These are phyloP conservation scores for Annulohypoxylon stygium DNA, from an alignment of 495 filamentous ascomycete genomes.

Conservation along the genomic window DNA sequence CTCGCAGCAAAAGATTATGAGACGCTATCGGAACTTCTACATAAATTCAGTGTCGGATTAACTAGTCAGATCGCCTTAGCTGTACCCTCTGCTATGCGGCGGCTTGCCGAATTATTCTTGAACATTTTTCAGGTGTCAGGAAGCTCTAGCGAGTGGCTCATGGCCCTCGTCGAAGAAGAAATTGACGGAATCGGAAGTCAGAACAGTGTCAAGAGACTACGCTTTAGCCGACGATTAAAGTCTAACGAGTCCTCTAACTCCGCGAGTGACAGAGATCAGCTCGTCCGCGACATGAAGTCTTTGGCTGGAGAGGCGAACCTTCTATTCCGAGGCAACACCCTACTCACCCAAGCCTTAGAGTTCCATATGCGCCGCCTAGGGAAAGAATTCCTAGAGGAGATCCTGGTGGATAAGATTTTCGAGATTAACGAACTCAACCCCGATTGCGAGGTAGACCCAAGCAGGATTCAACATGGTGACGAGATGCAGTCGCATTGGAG, in stretches of 20 bases:
- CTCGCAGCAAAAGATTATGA: constrained; percentile 88
- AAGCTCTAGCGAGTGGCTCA: constrained; percentile 88
- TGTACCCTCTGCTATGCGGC: constrained; percentile 79
- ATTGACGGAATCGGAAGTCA: constrained; percentile 94
- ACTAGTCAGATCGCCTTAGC: constrained; percentile 86
- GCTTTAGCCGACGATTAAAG: constrained; percentile 81
- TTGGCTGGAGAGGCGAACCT: constrained; percentile 87
- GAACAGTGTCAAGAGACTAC: constrained; percentile 72
- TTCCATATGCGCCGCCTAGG: constrained; percentile 95
- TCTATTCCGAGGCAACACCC: constrained; percentile 93
- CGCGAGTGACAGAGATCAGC: constrained; percentile 63
- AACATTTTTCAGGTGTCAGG: constrained; percentile 98
- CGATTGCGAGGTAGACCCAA: constrained; percentile 96
- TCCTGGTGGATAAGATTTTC: constrained; percentile 82
- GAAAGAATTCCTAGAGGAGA: constrained; percentile 92
- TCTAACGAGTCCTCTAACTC: constrained; percentile 82
- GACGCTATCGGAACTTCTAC: constrained; percentile 84
- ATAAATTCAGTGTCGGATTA: constrained; percentile 83
- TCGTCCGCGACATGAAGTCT: constrained; percentile 73
- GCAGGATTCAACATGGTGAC: constrained; percentile 75
- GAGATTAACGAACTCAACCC: constrained; percentile 90
- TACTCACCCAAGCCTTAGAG: constrained; percentile 94
- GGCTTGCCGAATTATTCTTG: constrained; percentile 86
- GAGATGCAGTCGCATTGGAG: constrained; percentile 89
- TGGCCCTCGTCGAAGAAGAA: constrained; percentile 92